A percentile compares a stretch with the other conserved stretches of the same genome.
Evolutionary conservation across 148 eudicot species (phyloP).

Genomic region (Nepenthes gracilis): DNA sequence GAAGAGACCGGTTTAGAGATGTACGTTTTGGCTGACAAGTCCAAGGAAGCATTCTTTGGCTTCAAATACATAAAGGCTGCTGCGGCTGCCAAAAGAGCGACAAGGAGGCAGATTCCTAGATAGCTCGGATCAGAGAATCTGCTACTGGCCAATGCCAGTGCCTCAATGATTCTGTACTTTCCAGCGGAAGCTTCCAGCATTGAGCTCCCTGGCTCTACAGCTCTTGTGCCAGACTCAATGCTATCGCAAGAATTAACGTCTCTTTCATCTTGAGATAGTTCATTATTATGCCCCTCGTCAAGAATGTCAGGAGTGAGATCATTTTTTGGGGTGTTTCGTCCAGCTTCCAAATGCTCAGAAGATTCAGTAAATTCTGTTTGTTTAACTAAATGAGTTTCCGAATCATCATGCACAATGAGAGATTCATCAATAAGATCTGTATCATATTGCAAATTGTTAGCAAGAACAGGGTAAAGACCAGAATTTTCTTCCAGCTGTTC

Average conservation of each 20-base stretch:
- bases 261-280: neutral
- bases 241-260: neutral
- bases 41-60: slow-evolving; percentile 7
- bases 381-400: neutral
- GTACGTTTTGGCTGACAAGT: slow-evolving; percentile 3
- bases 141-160: neutral
- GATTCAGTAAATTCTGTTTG: neutral
- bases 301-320: neutral
- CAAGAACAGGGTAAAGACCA: no score
- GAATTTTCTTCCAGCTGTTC: no score
- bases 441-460: slow-evolving; percentile 1
- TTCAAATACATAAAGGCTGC: slow-evolving; percentile 15
- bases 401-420: neutral
- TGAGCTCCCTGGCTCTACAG: slow-evolving; percentile 3
- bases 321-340: neutral
- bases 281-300: neutral
- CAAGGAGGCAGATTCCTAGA: neutral
- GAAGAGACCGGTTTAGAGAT: neutral
- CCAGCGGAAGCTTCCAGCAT: slow-evolving; percentile 3
- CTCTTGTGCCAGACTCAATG: neutral
- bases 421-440: no score
- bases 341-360: neutral
- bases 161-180: slow-evolving; percentile 1
- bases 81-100: slow-evolving; percentile 20
- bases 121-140: no score